These are phyloP conservation scores for Amniculicola lignicola DNA, from an alignment of 495 filamentous ascomycete genomes.

Conservation along the genomic window DNA sequence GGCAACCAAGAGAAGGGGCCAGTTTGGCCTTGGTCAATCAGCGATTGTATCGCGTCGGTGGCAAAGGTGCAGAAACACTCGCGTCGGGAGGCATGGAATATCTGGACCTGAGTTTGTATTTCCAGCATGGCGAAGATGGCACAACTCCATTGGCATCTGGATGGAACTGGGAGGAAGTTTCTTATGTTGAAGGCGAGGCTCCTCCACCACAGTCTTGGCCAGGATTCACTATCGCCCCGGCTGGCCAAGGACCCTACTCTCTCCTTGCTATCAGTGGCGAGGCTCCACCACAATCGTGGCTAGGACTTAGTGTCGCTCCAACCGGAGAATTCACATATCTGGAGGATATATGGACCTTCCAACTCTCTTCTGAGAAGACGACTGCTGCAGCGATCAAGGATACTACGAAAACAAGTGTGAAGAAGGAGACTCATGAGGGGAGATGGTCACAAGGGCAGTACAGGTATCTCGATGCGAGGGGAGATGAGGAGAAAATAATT, in stretches of 20 bases:
- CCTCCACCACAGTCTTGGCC: slow-evolving; percentile 20
- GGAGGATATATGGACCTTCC: slow-evolving; percentile 41
- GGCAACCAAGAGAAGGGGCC: slow-evolving; percentile 22
- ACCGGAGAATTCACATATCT: slow-evolving; percentile 24
- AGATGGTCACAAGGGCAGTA: slow-evolving; percentile 51
- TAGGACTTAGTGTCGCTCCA: slow-evolving; percentile 31
- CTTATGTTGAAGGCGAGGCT: background rate
- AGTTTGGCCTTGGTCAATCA: slow-evolving; percentile 30
- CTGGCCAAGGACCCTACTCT: slow-evolving; percentile 40
- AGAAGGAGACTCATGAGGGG: slow-evolving; percentile 37
- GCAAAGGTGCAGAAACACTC: slow-evolving; percentile 5
- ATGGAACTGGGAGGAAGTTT: slow-evolving; percentile 24
- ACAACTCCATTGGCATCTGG: slow-evolving; percentile 28
- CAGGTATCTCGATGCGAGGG: slow-evolving; percentile 28
- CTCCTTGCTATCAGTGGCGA: slow-evolving; percentile 36
- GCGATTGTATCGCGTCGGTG: slow-evolving; percentile 29
- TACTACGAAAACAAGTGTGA: slow-evolving; percentile 33
- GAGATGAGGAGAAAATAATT: slow-evolving; percentile 31
- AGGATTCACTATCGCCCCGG: slow-evolving; percentile 32
- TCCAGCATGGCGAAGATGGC: slow-evolving; percentile 25
- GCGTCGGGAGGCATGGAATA: slow-evolving; percentile 8
- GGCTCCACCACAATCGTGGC: slow-evolving; percentile 12
- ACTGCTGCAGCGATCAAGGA: slow-evolving; percentile 54
- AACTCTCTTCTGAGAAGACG: slow-evolving; percentile 50
- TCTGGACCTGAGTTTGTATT: slow-evolving; percentile 26